Evolutionary conservation across 805 yeast genomes (phyloP).

Genomic region (Nakazawaea pomicola): DNA sequence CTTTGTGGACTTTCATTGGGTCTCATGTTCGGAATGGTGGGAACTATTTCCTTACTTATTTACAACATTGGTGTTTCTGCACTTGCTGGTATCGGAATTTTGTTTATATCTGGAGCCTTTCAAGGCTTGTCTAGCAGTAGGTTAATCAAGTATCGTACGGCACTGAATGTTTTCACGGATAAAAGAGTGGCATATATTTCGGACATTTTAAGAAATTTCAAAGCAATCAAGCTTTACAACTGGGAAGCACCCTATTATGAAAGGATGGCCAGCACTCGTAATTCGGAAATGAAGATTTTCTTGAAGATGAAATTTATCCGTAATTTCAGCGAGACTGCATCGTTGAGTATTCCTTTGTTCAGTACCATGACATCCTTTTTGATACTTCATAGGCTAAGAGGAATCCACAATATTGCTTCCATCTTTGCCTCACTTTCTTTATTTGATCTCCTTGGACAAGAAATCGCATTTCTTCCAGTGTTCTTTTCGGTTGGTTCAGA

Average conservation of each 20-base stretch:
- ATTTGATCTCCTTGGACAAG: constrained; percentile 55
- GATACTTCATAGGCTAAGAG: constrained; percentile 28
- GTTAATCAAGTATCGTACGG: constrained; percentile 30
- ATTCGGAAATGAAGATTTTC: constrained; percentile 33
- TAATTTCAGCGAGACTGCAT: constrained; percentile 56
- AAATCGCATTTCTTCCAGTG: constrained; percentile 62
- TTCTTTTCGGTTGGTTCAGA: constrained; percentile 56
- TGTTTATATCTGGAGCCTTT: constrained; percentile 28
- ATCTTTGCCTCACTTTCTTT: constrained; percentile 68
- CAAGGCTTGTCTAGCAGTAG: constrained; percentile 30
- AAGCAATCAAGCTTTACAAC: constrained; percentile 39
- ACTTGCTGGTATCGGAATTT: constrained; percentile 36
- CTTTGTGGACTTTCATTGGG: constrained; percentile 60
- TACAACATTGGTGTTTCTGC: constrained; percentile 69
- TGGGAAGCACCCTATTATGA: constrained; percentile 40
- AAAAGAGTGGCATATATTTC: constrained; percentile 36
- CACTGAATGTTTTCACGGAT: constrained; percentile 34
- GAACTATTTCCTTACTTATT: constrained; percentile 59
- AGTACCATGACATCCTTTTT: constrained; percentile 60
- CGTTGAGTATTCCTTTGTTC: constrained; percentile 63
- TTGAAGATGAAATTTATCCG: constrained; percentile 58
- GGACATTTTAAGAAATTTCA: constrained; percentile 35
- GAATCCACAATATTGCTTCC: constrained; percentile 47
- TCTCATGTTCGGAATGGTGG: constrained; percentile 58
- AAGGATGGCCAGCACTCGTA: constrained; percentile 30